Evolutionary conservation across 2,329 filamentous ascomycete species (phyloP), one percentile per base, ranked within the genome.

Genomic region (Ophiocordyceps camponoti-rufipedis): DNA sequence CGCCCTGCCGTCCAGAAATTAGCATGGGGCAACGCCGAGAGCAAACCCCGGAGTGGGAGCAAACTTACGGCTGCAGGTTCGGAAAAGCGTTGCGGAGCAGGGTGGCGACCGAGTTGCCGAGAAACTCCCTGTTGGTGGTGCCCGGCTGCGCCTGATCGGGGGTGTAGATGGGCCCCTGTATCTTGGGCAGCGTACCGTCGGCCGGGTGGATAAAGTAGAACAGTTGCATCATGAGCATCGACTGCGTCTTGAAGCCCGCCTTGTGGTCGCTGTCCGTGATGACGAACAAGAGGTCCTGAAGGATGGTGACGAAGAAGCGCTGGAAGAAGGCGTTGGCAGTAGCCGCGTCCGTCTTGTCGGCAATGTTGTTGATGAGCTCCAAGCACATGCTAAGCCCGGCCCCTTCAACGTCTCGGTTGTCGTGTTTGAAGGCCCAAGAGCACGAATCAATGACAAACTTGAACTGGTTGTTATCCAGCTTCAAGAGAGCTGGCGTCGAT

Each of bases 381-480:
- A 94, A 78, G 62, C 89, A 96, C 91, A 98, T 98, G 64, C 88
- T 91, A 49, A 98, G 77, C 49, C 91, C 91, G 38, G 91, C 93
- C 53, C 85, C 86, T 65, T 98, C 91, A 29, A 98, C 91, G 59
- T 95, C 87, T 49, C 91, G 84, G 66, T 98, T 98, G 68, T 98
- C 91, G 64, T 98, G 91, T 71, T 98, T 98, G 70, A 89, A 95
- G n/a, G 93, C 91, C 93, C 91, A 98, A 74, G 96, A 87, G 71
- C 93, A 98, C 33, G 89, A 94, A 63, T 98, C 91, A 53, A 98
- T 96, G 56, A 98, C 88, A 58, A 96, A 94, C 68, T 98, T 98
- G 78, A 98, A 98, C 59, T 95, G 91, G 48, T 86, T 80, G 57
- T 85, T 89, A 60, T 98, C 89, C 32, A 98, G 78, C 64, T 94